Evolutionary conservation across 2,329 filamentous ascomycete genomes (phyloP).

Genomic region (Epichloe sibirici): DNA sequence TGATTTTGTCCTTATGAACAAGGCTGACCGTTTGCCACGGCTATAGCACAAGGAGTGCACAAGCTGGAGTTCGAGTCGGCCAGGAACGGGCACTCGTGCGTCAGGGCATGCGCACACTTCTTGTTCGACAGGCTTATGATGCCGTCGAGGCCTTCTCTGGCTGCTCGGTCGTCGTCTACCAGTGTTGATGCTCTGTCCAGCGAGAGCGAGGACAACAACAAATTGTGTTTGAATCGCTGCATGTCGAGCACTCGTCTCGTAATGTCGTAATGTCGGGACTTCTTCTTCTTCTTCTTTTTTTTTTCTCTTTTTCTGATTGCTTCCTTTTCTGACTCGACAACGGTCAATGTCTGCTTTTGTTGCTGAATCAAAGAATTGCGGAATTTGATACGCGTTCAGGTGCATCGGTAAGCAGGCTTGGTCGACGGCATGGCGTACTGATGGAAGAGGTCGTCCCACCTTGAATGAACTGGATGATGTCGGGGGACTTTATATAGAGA

Average conservation of each 20-base stretch:
- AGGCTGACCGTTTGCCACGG: slow-evolving; percentile 14
- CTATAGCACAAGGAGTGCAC: slow-evolving; percentile 14
- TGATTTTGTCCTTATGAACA: slow-evolving; percentile 8
- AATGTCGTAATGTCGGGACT: neutral
- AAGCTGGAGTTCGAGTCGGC: slow-evolving; percentile 16
- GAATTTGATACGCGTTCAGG: neutral
- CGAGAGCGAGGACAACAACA: neutral
- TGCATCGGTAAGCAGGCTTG: neutral
- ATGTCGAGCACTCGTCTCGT: slow-evolving; percentile 3
- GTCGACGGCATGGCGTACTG: neutral
- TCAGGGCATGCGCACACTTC: slow-evolving; percentile 15
- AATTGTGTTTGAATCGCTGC: neutral
- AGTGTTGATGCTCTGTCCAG: neutral
- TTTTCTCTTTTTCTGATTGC: neutral
- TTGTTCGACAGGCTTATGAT: slow-evolving; percentile 15
- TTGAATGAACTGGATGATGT: neutral
- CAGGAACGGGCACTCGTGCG: slow-evolving; percentile 16
- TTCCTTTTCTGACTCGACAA: neutral
- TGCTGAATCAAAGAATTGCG: neutral
- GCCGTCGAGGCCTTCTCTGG: slow-evolving; percentile 1
- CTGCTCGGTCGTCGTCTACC: neutral
- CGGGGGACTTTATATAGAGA: neutral
- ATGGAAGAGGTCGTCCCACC: neutral
- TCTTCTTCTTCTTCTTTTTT: neutral
- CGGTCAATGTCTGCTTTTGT: neutral